These are phyloP conservation scores for Aspergillus heteromorphus DNA, from an alignment of 495 filamentous ascomycete species.

Conservation along the genomic window DNA sequence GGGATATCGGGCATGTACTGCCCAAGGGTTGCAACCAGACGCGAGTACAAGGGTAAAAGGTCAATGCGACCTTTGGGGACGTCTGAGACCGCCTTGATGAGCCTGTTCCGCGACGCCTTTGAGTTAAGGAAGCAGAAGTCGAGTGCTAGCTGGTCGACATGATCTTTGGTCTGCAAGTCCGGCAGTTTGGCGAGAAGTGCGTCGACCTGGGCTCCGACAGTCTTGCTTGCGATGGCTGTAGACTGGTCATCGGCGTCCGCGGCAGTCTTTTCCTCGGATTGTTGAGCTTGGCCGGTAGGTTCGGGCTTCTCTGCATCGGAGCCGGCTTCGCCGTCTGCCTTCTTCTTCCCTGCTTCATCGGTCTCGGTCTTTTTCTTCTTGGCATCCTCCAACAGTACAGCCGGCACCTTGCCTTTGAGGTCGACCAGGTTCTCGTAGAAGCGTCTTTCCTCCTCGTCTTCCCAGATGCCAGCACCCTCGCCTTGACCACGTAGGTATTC, in stretches of 20 bases:
- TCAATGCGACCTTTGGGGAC: conserved; percentile 90
- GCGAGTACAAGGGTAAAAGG: conserved; percentile 86
- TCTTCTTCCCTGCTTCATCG: conserved; percentile 61
- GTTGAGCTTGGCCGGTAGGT: conserved; percentile 12
- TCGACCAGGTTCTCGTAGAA: conserved; percentile 98
- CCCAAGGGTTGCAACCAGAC: conserved; percentile 86
- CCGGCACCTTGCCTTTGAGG: conserved; percentile 90
- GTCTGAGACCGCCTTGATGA: conserved; percentile 90
- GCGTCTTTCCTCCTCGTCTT: conserved; percentile 94
- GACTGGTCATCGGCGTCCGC: conserved; percentile 73
- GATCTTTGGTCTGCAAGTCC: conserved; percentile 84
- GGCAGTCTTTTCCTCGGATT: conserved; percentile 50
- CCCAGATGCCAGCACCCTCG: conserved; percentile 97
- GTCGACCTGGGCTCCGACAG: conserved; percentile 94
- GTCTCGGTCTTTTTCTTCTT: conserved; percentile 87
- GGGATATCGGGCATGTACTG: conserved; percentile 91
- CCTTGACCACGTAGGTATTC: conserved; percentile 87
- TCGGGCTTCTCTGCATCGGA: conserved; percentile 29
- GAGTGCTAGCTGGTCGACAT: conserved; percentile 83
- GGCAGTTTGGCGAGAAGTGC: conserved; percentile 80
- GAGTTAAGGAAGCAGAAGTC: conserved; percentile 99
- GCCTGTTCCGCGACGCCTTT: conserved; percentile 90
- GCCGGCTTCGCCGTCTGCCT: conserved; percentile 30
- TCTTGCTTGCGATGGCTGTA: conserved; percentile 93
- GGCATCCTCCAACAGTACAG: conserved; percentile 84